phyloP scores from a whole-genome alignment of 2,329 filamentous ascomycete genomes.

The Albophoma yamanashiensis region DNA sequence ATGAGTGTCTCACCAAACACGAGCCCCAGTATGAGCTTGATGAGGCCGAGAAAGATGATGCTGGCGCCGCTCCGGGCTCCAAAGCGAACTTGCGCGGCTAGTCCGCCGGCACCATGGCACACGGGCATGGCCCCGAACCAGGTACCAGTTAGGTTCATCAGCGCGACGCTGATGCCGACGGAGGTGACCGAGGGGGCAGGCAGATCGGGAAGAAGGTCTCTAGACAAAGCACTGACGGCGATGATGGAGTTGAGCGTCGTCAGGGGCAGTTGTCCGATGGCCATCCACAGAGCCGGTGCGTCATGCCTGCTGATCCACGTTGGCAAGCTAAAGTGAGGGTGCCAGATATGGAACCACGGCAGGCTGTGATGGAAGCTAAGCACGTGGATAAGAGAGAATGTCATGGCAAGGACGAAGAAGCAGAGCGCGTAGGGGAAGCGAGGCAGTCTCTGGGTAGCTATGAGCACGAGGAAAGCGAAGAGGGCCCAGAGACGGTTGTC shows the following conservation, averaged over 20 bases:
- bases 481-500: slow-evolving; percentile 75
- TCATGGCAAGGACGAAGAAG: slow-evolving; percentile 57
- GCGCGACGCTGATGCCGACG: slow-evolving; percentile 69
- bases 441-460: slow-evolving; percentile 54
- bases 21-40: slow-evolving; percentile 69
- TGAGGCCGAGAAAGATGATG: slow-evolving; percentile 64
- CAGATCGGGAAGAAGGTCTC: slow-evolving; percentile 63
- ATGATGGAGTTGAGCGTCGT: slow-evolving; percentile 90
- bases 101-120: slow-evolving; percentile 83
- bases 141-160: slow-evolving; percentile 75
- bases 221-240: slow-evolving; percentile 69
- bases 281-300: slow-evolving; percentile 41
- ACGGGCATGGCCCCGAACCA: slow-evolving; percentile 96
- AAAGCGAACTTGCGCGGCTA: slow-evolving; percentile 86
- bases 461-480: slow-evolving; percentile 60
- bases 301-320: slow-evolving; percentile 17
- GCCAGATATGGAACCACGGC: slow-evolving; percentile 49
- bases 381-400: slow-evolving; percentile 44
- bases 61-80: slow-evolving; percentile 81
- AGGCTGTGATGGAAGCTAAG: slow-evolving; percentile 22
- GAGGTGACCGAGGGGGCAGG: slow-evolving; percentile 61
- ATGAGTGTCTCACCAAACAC: slow-evolving; percentile 67
- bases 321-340: slow-evolving; percentile 34
- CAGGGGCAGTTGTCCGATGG: slow-evolving; percentile 77
- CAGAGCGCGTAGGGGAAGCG: slow-evolving; percentile 69